Evolutionary conservation across 2,329 filamentous ascomycete species (phyloP).

Genomic region (Phaeophleospora eucalypticola): DNA sequence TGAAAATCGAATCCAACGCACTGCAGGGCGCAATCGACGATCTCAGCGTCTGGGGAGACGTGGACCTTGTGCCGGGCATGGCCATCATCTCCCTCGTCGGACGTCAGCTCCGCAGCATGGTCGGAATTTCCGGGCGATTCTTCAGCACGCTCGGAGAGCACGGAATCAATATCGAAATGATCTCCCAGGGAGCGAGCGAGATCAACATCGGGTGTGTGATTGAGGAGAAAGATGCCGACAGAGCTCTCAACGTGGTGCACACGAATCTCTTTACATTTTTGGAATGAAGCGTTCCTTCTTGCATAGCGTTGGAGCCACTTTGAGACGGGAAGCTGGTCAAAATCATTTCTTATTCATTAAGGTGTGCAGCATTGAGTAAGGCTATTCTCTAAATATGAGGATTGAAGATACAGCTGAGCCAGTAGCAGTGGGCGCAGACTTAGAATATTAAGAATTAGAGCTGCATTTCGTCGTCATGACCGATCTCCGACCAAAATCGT

Average conservation of each 20-base stretch:
- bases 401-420: conserved; percentile 1
- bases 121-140: conserved; percentile 86
- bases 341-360: background rate
- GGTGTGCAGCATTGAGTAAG: background rate
- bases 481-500: too few species aligned
- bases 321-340: too few species aligned
- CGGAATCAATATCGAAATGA: conserved; percentile 98
- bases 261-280: conserved; percentile 96
- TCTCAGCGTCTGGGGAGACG: conserved; percentile 75
- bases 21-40: conserved; percentile 58
- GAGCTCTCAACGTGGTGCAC: conserved; percentile 93
- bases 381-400: background rate
- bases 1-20: conserved; percentile 45
- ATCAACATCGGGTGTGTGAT: conserved; percentile 99
- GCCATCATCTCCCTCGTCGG: conserved; percentile 93
- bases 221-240: conserved; percentile 81
- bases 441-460: too few species aligned
- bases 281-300: conserved; percentile 50
- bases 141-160: conserved; percentile 91
- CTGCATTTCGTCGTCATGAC: too few species aligned
- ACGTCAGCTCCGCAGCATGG: conserved; percentile 95
- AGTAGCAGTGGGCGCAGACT: too few species aligned
- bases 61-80: conserved; percentile 88
- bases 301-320: too few species aligned
- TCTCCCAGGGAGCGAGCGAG: conserved; percentile 95